Evolutionary conservation across 805 yeast genomes (phyloP).

Genomic region (Barnettozyma sucrosica): DNA sequence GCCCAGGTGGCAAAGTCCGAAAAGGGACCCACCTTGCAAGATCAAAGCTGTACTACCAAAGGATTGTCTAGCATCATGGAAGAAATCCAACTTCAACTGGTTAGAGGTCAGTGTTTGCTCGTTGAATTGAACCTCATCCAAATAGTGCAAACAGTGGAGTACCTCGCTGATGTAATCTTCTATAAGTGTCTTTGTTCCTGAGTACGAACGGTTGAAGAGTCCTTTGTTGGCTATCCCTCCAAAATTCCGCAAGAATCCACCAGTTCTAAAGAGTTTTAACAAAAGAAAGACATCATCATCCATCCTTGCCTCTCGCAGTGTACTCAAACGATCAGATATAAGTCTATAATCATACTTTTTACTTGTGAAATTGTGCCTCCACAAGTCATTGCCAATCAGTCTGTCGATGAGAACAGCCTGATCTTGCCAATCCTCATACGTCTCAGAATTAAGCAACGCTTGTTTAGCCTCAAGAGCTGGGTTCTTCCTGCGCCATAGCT

Average conservation of each 20-base stretch:
- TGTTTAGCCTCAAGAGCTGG: constrained; percentile 44
- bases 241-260: constrained; percentile 83
- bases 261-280: constrained; percentile 59
- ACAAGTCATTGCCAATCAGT: constrained; percentile 46
- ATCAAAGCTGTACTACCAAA: constrained; percentile 88
- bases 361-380: constrained; percentile 83
- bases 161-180: constrained; percentile 84
- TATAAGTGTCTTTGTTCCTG: constrained; percentile 84
- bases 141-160: constrained; percentile 54
- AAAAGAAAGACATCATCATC: constrained; percentile 48
- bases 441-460: constrained; percentile 44
- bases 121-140: constrained; percentile 34
- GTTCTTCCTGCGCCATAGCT: constrained; percentile 30
- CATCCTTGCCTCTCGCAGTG: constrained; percentile 55
- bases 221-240: constrained; percentile 83
- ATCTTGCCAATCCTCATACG: constrained; percentile 67
- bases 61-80: constrained; percentile 80
- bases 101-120: constrained; percentile 30
- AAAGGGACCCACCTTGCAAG: constrained; percentile 90
- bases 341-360: constrained; percentile 78
- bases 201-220: constrained; percentile 72
- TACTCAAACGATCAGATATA: constrained; percentile 66
- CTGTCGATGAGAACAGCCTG: constrained; percentile 45
- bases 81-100: constrained; percentile 66
- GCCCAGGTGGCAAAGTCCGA: constrained; percentile 92